Base-by-base conservation (phyloP, 257 asterid genomes). In the Fraxinus pennsylvanica region DNA sequence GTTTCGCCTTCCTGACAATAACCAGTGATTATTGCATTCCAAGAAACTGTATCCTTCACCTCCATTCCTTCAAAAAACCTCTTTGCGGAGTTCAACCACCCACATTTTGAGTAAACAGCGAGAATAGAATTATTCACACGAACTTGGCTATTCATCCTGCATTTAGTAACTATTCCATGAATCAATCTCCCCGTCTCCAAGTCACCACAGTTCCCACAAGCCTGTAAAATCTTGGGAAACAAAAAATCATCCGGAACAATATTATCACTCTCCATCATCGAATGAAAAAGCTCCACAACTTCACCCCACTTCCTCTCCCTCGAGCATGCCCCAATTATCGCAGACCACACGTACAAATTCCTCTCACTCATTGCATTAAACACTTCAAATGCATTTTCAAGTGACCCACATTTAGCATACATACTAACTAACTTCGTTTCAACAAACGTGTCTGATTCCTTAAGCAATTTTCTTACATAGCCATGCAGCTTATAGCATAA, bases 21-120 rank as follows among this genome's bases (percentile, higher is more conserved):
- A 14, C 96, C 96, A 27, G 89, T 84, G n/a, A 93, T 86, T 41
- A 90, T 75, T 0, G 97, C 82, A 85, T 93, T 92, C 96, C 98
- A 92, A 71, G 97, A 88, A 27, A 92, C 95, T 65, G 76, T 74
- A 75, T 93, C 96, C 25, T 81, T 89, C 73, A 71, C 81, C 41
- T 75, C 81, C 92, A 89, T 88, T 72, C 86, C 81, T 39, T 79
- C 82, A 70, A 93, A 90, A 65, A 88, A 67, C 82, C 77, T 88
- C 84, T 85, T 81, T 0, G 95, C 96, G 21, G 74, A 83, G 79
- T 73, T 83, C 84, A 89, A 86, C 57, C 84, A 32, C 74, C 92
- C 88, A 39, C 91, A 89, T 86, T 92, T 93, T 6, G 92, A 90
- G 57, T 93, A 93, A 54, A 92, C 91, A 68, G 96, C 84, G 41